Base-by-base conservation (phyloP, 169 alveolate species). In the Cytauxzoon felis region DNA sequence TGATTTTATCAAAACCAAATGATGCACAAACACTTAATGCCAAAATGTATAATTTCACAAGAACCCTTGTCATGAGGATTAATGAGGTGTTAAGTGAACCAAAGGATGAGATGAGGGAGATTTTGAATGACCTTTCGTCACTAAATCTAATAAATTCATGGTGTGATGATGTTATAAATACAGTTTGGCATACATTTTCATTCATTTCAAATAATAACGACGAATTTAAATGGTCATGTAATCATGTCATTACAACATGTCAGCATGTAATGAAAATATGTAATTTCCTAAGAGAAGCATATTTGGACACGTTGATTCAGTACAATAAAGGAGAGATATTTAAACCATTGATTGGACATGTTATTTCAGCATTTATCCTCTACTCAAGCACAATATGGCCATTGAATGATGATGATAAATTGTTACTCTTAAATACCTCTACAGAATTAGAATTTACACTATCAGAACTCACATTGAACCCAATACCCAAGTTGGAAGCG, bases 381-480 rank as follows among this genome's bases (percentile, higher is more conserved):
- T 76, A 76, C 52, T 61, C 80, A 0, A 3, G 65, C 19, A 65
- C 86, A 27, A 58, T 66, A 19, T 76, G 80, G 86, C 86, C 80
- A 1, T 51, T 76, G 47, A 63, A 29, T 18, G 86, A 76, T 33
- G 75, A 76, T 24, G 86, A 76, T 36, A 53, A 54, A 41, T 50
- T 76, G 0, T 18, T 52, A 11, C 72, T 76, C 19, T 42, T 76
- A 23, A 48, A 61, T 40, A 51, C 49, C 19, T 47, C 53, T 32
- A 76, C 86, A n/a, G 80, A 66, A 32, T 40, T 76, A n/a, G 86
- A 76, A 61, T 61, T 76, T 67, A 62, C 62, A 3, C 58, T 76
- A n/a, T 51, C 86, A 0, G 86, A 76, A 24, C 27, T 76, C 26
- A 49, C 62, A 21, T 36, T 40, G 21, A 67, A 51, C 48, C 47